Evolutionary conservation across 1,139 yeast genomes (phyloP), one percentile per base, ranked within the genome.

Genomic region (Saccharomycopsis crataegensis): DNA sequence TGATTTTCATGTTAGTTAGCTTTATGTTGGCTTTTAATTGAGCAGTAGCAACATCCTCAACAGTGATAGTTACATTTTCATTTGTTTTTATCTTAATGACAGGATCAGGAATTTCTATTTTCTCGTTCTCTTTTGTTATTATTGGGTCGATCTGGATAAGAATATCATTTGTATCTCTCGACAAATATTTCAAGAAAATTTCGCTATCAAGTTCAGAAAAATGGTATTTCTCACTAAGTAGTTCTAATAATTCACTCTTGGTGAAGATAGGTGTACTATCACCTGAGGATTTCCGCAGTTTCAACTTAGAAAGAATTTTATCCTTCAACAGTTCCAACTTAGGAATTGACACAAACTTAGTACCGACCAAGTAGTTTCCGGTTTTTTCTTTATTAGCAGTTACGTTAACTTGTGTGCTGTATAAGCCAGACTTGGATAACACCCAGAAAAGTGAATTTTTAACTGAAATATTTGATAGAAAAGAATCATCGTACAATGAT

Each of bases 401-500:
- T 9, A 49, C 36, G 31, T 34, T 51, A 38, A 40, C 48, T 8
- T 31, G n/a, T 5, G 52, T 11, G 38, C 49, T 40, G 28, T 54
- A 54, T 6, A 54, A 9, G 6, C 57, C 57, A 5, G 51, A 33
- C 17, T 40, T 49, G 14, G 53, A 22, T 9, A 49, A 16, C 6
- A 40, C 52, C 57, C 57, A 54, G 11, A 49, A 45, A 16, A 54
- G 16, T 8, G 50, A 33, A 32, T 34, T 42, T 36, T 54, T 54
- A n/a, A 54, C 2, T 4, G 56, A 49, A 8, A 54, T 38, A 22
- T 54, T 54, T 8, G 34, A 9, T 3, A 45, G 41, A 9, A 54
- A n/a, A 4, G 53, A 49, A 4, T 42, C 11, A 37, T 53, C 48
- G 48, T 62, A 61, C n/a, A 61, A 56, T 22, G 63, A 53, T 12